Conservation (phyloP, 805 yeast species). For the Starmerella lactis-condensi region DNA sequence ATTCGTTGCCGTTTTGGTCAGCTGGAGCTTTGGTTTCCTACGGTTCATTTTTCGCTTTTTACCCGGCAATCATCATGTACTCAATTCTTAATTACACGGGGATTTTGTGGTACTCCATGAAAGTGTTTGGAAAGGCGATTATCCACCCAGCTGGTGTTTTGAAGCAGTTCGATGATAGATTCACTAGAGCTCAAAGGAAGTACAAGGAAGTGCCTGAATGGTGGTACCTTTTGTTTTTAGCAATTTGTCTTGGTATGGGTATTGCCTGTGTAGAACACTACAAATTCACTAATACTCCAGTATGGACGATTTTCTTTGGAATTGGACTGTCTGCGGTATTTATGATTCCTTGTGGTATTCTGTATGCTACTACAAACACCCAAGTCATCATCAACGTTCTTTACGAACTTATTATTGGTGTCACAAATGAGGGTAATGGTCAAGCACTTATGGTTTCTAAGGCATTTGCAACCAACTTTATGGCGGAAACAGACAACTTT, state of each 20-base stretch:
- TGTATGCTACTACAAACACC: constrained; percentile 33
- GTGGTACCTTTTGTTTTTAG: constrained; percentile 38
- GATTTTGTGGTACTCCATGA: constrained; percentile 4
- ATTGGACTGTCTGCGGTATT: constrained; percentile 34
- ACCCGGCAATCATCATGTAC: constrained; percentile 37
- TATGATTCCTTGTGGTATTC: constrained; percentile 33
- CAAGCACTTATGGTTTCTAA: constrained; percentile 35
- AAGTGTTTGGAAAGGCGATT: constrained; percentile 4
- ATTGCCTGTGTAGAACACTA: constrained; percentile 27
- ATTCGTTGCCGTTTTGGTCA: constrained; percentile 47
- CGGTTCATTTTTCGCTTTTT: constrained; percentile 37
- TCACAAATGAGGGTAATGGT: constrained; percentile 40
- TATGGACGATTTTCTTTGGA: constrained; percentile 42
- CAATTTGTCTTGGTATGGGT: constrained; percentile 30
- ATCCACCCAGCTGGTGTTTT: constrained; percentile 18
- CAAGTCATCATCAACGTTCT: constrained; percentile 34
- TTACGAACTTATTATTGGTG: constrained; percentile 34
- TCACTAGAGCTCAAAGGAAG: constrained; percentile 36
- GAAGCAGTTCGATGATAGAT: constrained; percentile 31
- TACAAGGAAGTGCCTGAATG: constrained; percentile 55
- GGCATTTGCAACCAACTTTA: constrained; percentile 40
- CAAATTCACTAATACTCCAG: constrained; percentile 31
- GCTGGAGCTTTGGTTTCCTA: constrained; percentile 43
- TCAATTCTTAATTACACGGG: constrained; percentile 27
- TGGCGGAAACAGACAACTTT: constrained; percentile 43